Base-by-base conservation (phyloP, 1,284 basidiomycete species). In the Moesziomyces globuligerus region DNA sequence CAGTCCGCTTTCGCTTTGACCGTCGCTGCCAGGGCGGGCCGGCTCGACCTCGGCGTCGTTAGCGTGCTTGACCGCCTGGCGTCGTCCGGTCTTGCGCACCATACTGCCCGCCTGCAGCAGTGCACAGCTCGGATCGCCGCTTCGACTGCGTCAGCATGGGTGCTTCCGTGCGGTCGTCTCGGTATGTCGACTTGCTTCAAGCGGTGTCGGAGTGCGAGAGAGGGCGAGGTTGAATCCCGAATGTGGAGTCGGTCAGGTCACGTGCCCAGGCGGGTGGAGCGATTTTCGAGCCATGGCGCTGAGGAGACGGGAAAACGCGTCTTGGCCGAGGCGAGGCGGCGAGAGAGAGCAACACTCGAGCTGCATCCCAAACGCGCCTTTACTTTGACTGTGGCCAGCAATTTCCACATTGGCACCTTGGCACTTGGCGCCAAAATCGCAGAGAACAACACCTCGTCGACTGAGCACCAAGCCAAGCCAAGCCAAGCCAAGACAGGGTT, bases 231-330 rank as follows among this genome's bases (percentile, higher is more conserved):
- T 23, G 18, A 18, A 3, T n/a, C 26, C 20, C 32, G 13, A 39
- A 50, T 55, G 56, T 66, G 62, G 62, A 66, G 62, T 18, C 32
- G 8, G 18, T 0, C 32, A 48, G 39, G 62, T 66, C 62, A 66
- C 62, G 62, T 66, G 62, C 48, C 7, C 8, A 8, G 26, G 40
- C 51, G 44, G 44, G 37, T 23, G 32, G 32, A 7, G 37, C 17
- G 10, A 24, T 21, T 17, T 42, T 47, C 24, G n/a, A 21, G 20
- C n/a, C 50, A 49, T 46, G 38, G 32, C 20, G 5, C 25, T 28
- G 5, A 46, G 44, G 34, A 55, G 34, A 24, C 38, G 55, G 55
- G 55, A 51, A 65, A 65, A 65, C 60, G 55, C 55, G 54, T 58
- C 59, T 32, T 32, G 5, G 13, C 29, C 10, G n/a, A n/a, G n/a